Evolutionary conservation across 2,329 filamentous ascomycete species (phyloP).

Genomic region (Fusarium annulatum): DNA sequence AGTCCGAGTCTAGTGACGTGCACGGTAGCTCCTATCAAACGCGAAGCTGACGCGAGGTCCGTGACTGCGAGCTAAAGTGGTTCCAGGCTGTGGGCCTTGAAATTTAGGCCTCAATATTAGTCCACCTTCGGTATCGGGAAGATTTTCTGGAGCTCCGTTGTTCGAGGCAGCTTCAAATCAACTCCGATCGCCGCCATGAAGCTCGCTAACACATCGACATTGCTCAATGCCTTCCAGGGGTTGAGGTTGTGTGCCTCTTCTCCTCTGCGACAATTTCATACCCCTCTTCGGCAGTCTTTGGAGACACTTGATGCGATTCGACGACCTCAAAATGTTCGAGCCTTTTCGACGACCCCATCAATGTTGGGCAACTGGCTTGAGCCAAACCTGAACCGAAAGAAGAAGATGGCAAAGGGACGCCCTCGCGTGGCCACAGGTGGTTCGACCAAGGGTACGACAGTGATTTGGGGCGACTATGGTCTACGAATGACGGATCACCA

Average conservation of each 20-base stretch:
- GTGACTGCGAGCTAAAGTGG: conserved; percentile 53
- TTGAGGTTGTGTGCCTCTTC: conserved; percentile 58
- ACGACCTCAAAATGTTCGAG: conserved; percentile 63
- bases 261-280: conserved; percentile 53
- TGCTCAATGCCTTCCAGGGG: conserved; percentile 63
- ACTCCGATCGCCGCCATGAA: conserved; percentile 56
- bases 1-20: conserved; percentile 48
- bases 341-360: conserved; percentile 77
- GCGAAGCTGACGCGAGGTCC: conserved; percentile 60
- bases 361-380: conserved; percentile 80
- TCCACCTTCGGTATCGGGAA: conserved; percentile 32
- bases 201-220: conserved; percentile 55
- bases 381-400: conserved; percentile 79
- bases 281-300: conserved; percentile 47
- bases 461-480: conserved; percentile 96
- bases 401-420: conserved; percentile 91
- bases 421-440: conserved; percentile 91
- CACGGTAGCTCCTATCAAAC: conserved; percentile 47
- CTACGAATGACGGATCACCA: conserved; percentile 94
- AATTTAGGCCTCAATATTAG: background rate
- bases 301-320: conserved; percentile 46
- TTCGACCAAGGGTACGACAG: conserved; percentile 90
- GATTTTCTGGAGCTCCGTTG: conserved; percentile 50
- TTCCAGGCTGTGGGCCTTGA: conserved; percentile 25
- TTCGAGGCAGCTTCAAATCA: conserved; percentile 41